phyloP scores from a whole-genome alignment of 495 filamentous ascomycete species.

The Aeminium ludgeri region DNA sequence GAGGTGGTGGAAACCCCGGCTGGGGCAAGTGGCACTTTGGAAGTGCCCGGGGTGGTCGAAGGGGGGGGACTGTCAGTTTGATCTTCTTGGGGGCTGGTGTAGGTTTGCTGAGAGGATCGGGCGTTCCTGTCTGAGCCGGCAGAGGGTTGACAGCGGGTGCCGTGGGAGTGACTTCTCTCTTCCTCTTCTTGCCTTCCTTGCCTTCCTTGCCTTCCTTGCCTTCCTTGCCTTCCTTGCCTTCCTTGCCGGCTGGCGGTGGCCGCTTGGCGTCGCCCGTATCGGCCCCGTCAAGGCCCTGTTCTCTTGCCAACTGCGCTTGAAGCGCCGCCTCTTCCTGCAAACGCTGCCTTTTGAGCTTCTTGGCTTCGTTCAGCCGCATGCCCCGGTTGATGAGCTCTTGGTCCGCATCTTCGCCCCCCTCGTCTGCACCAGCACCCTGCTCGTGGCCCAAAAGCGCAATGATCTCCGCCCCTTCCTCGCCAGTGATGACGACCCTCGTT shows the following conservation, averaged over 20 bases:
- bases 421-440: constrained; percentile 9
- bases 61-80: constrained; percentile 12
- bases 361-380: constrained; percentile 84
- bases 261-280: neutral
- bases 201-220: neutral
- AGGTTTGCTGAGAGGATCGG: constrained; percentile 12
- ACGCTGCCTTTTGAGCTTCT: constrained; percentile 71
- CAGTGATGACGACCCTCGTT: constrained; percentile 31
- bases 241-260: no score
- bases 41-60: no score
- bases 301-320: constrained; percentile 23
- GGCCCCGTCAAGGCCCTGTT: constrained; percentile 9
- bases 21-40: constrained; percentile 22
- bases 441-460: constrained; percentile 11
- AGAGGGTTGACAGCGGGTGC: neutral
- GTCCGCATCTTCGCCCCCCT: constrained; percentile 23
- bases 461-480: constrained; percentile 31
- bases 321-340: constrained; percentile 47
- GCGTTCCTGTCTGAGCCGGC: constrained; percentile 1
- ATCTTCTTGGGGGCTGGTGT: constrained; percentile 13
- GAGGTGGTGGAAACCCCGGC: constrained; percentile 14
- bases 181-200: constrained; percentile 21
- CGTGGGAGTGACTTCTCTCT: constrained; percentile 16
- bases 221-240: no score
- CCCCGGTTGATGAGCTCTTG: constrained; percentile 58